These are phyloP conservation scores for Kingdonia uniflora DNA, from an alignment of 164 flowering plant genomes.

Conservation along the genomic window DNA sequence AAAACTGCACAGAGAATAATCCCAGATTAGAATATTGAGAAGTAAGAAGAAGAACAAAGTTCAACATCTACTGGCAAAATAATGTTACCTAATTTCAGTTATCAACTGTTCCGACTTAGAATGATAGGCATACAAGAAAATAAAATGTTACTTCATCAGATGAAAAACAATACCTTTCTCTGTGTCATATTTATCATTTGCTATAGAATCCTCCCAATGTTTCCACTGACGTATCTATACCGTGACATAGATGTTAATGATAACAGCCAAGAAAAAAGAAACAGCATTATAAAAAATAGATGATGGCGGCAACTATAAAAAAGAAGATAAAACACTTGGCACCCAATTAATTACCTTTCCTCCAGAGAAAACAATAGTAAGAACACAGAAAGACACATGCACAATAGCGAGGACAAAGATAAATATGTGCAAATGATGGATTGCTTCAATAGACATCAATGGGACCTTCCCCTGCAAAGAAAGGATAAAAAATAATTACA, in stretches of 20 bases:
- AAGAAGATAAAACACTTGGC: not conserved
- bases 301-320: not conserved
- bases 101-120: no score
- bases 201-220: conserved; percentile 78
- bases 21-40: conserved; percentile 3
- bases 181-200: conserved; percentile 41
- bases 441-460: conserved; percentile 55
- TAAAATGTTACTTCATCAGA: no score
- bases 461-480: conserved; percentile 59
- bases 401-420: conserved; percentile 80
- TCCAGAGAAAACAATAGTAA: conserved; percentile 73
- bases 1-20: conserved; percentile 36
- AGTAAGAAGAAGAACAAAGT: not conserved
- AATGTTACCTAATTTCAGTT: no score
- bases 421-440: conserved; percentile 86
- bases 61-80: no score
- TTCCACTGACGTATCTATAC: conserved; percentile 86
- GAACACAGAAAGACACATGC: conserved; percentile 67
- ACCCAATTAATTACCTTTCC: conserved; percentile 47
- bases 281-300: not conserved
- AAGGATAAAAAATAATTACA: not conserved
- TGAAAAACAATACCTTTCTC: conserved; percentile 23
- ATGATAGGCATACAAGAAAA: no score
- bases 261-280: not conserved
- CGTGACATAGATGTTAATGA: not conserved